A percentile compares a stretch with the other conserved stretches of the same genome.
These are phyloP conservation scores for Candida freyschussii DNA, from an alignment of 1,139 yeast genomes.

Conservation along the genomic window DNA sequence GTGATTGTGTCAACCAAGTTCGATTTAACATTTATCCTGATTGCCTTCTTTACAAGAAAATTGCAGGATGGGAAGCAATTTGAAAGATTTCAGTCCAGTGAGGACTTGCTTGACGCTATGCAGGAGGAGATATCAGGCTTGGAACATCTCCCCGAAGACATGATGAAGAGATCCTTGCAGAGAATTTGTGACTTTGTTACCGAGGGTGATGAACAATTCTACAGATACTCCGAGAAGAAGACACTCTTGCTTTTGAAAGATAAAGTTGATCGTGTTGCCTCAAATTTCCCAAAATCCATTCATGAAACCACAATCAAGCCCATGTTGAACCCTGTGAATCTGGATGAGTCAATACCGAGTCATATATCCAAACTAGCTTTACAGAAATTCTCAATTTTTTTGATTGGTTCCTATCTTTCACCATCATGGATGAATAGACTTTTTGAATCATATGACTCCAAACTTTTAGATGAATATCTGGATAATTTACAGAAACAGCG, in stretches of 20 bases:
- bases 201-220: conserved; percentile 45
- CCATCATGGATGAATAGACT: conserved; percentile 13
- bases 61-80: conserved; percentile 19
- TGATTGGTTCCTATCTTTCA: conserved; percentile 21
- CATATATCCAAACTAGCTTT: conserved; percentile 27
- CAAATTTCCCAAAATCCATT: conserved; percentile 30
- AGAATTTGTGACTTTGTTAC: conserved; percentile 40
- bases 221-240: conserved; percentile 35
- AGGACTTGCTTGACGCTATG: conserved; percentile 45
- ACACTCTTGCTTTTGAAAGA: conserved; percentile 31
- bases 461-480: conserved; percentile 32
- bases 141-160: conserved; percentile 27
- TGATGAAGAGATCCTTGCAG: conserved; percentile 28
- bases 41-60: conserved; percentile 35
- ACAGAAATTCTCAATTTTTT: conserved; percentile 15
- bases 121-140: conserved; percentile 29
- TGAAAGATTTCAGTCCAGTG: conserved; percentile 39
- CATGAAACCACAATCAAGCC: conserved; percentile 20
- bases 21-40: conserved; percentile 39
- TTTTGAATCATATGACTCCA: conserved; percentile 27
- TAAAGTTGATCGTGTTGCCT: conserved; percentile 30
- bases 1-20: conserved; percentile 40
- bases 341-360: conserved; percentile 28
- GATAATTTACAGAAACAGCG: conserved; percentile 29
- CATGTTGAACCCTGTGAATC: conserved; percentile 20